A percentile compares a stretch with the other conserved stretches of the same genome.
Evolutionary conservation across 208 protist species (phyloP).

Genomic region (Trypanosoma rangeli): DNA sequence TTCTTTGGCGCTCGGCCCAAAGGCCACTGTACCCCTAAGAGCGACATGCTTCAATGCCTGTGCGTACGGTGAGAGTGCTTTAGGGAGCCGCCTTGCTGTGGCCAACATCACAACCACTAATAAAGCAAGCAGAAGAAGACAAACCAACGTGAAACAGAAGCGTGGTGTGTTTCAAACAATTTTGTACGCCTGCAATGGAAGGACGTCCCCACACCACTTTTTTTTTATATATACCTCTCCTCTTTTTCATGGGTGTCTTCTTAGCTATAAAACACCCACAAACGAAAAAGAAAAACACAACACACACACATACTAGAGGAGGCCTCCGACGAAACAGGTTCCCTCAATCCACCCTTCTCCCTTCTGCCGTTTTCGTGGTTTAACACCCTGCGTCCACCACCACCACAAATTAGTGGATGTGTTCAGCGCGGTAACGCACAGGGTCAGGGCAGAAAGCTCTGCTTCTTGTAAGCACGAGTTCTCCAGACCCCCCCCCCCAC

Average conservation of each 20-base stretch:
- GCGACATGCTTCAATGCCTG: constrained; percentile 87
- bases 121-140: constrained; percentile 25
- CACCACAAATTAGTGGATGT: background rate
- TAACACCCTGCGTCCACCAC: background rate
- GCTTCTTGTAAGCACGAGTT: background rate
- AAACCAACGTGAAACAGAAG: constrained; percentile 18
- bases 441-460: background rate
- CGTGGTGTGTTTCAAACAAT: background rate
- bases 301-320: background rate
- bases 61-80: constrained; percentile 84
- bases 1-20: constrained; percentile 80
- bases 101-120: constrained; percentile 21
- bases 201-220: background rate
- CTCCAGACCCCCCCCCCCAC: background rate
- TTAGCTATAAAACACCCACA: background rate
- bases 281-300: constrained; percentile 6
- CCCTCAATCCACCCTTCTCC: background rate
- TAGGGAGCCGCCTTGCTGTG: constrained; percentile 30
- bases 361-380: background rate
- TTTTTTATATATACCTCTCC: background rate
- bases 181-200: background rate
- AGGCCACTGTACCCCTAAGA: constrained; percentile 63
- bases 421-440: background rate
- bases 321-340: background rate
- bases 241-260: too few species aligned